These are phyloP conservation scores for Starmerella floris DNA, from an alignment of 805 yeast genomes.

Conservation along the genomic window DNA sequence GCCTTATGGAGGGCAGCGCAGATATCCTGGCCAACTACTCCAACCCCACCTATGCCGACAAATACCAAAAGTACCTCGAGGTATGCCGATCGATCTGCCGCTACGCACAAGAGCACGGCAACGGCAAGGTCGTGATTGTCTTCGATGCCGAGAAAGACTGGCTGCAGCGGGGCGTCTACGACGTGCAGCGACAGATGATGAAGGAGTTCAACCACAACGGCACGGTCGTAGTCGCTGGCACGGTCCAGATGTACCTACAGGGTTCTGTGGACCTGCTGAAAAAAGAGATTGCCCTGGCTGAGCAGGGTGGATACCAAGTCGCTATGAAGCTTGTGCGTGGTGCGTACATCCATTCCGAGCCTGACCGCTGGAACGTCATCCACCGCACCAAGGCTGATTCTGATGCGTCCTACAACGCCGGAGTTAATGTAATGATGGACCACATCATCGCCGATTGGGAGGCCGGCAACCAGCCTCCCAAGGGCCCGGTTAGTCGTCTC, in stretches of 20 bases:
- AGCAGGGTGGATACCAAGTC: conserved; percentile 45
- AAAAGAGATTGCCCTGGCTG: conserved; percentile 53
- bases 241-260: conserved; percentile 81
- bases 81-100: conserved; percentile 55
- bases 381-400: conserved; percentile 67
- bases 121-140: conserved; percentile 47
- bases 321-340: conserved; percentile 91
- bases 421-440: conserved; percentile 48
- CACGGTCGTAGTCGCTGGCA: conserved; percentile 64
- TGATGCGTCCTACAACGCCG: conserved; percentile 62
- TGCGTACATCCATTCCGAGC: conserved; percentile 86
- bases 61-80: conserved; percentile 46
- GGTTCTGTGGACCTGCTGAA: conserved; percentile 52
- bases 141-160: conserved; percentile 82
- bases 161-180: conserved; percentile 83
- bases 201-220: conserved; percentile 51
- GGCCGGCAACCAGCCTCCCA: conserved; percentile 39
- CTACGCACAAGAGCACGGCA: conserved; percentile 32
- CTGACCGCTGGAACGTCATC: conserved; percentile 51
- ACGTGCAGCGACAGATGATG: conserved; percentile 71
- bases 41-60: conserved; percentile 37
- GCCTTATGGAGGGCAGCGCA: conserved; percentile 66
- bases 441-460: conserved; percentile 36
- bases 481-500: conserved; percentile 34
- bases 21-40: conserved; percentile 50